Evolutionary conservation across 164 flowering plant genomes (phyloP), one percentile per base, ranked within the genome.

Genomic region (Magnolia officinalis): DNA sequence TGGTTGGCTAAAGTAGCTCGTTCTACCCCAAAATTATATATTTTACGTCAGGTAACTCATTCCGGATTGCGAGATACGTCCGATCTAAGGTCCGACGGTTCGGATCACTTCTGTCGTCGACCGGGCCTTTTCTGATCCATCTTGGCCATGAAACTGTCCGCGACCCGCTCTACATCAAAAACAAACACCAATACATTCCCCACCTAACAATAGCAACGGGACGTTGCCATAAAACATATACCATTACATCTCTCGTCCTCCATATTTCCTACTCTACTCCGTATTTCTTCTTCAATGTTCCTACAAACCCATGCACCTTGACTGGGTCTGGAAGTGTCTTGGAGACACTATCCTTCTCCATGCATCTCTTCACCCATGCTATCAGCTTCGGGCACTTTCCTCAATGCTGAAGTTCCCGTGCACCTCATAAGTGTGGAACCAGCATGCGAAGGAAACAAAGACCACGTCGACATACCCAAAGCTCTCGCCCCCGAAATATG

Each of bases 321-420:
- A 7, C 31, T 3, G 74, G 55, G 50, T 76, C 78, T 0, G 69
- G 70, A 26, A 76, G 71, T 16, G 31, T 26, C 63, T 76, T 76
- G 13, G 74, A 63, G 14, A 76, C 78, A 8, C 74, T 76, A 49
- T 63, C 78, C 63, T 68, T 71, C 74, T 76, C 61, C 70, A n/a
- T 63, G 78, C 74, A 76, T 24, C 78, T 71, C 61, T 63, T 72
- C 50, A 52, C 71, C 79, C 75, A 77, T 3, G 19, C 75, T 23
- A 14, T 20, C 19, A 77, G 50, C 71, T 77, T 77, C 1, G 79
- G 75, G 64, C 71, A 51, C 14, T 72, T 11, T 19, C 72, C 29
- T 64, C 79, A 19, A 72, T 20, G 24, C 70, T 77, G 72, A 77
- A 64, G 50, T 24, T 64, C 18, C 78, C 74, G 71, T 11, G 2